phyloP scores from a whole-genome alignment of 169 alveolate species.

The Plasmodium falciparum region DNA sequence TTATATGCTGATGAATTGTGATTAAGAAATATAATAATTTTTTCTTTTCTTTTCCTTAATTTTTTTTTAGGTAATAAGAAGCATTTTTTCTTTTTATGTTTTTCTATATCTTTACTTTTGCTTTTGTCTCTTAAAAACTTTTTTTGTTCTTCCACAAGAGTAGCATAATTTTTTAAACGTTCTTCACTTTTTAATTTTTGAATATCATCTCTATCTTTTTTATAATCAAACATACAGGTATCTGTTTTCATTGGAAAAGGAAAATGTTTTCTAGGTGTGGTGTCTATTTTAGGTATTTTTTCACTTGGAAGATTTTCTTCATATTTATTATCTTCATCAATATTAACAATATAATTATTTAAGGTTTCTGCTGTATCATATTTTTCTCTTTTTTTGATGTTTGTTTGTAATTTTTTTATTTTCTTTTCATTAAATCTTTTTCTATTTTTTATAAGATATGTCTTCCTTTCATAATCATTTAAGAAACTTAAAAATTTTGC shows the following conservation, averaged over 20 bases:
- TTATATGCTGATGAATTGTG: constrained; percentile 38
- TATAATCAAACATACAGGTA: constrained; percentile 7
- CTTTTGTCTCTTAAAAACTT: constrained; percentile 20
- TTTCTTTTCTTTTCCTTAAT: constrained; percentile 63
- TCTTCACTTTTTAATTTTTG: constrained; percentile 9
- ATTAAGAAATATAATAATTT: constrained; percentile 75
- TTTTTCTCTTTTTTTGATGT: constrained; percentile 32
- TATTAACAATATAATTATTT: constrained; percentile 37
- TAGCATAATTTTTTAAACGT: constrained; percentile 38
- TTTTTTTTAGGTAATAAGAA: constrained; percentile 31
- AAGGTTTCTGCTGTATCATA: constrained; percentile 29
- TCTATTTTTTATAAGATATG: constrained; percentile 40
- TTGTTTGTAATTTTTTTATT: constrained; percentile 19
- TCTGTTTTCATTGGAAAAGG: constrained; percentile 2
- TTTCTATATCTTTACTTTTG: constrained; percentile 15
- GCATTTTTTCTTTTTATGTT: constrained; percentile 16
- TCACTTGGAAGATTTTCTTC: constrained; percentile 27
- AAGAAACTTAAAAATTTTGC: constrained; percentile 41
- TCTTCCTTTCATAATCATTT: constrained; percentile 38
- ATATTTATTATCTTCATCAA: constrained; percentile 43
- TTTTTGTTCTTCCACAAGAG: constrained; percentile 16
- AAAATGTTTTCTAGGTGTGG: constrained; percentile 4
- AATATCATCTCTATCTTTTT: constrained; percentile 1
- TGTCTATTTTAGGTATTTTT: constrained; percentile 24
- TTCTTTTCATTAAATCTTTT: constrained; percentile 18